Conservation (phyloP, 805 yeast genomes). For the Candida krabiensis region DNA sequence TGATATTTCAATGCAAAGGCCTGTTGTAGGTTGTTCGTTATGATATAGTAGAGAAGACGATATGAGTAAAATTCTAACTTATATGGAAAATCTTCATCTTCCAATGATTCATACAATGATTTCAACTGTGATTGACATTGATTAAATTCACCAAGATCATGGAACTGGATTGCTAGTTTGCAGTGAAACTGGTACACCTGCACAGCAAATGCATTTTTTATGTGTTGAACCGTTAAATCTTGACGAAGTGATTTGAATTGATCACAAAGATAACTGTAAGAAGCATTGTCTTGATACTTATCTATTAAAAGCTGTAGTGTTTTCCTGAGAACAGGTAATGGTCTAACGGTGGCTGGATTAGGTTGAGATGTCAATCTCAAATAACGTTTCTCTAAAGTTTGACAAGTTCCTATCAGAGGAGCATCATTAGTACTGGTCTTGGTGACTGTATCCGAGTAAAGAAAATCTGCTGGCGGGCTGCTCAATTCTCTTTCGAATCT, state of each 20-base stretch:
- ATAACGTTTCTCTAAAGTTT: conserved; percentile 71
- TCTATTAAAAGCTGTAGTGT: conserved; percentile 54
- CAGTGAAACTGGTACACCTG: conserved; percentile 84
- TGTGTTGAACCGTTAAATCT: conserved; percentile 89
- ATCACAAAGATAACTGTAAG: conserved; percentile 78
- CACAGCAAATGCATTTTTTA: conserved; percentile 74
- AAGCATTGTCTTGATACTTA: conserved; percentile 50
- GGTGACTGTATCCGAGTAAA: conserved; percentile 5
- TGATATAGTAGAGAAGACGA: conserved; percentile 68
- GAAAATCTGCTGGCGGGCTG: conserved; percentile 13
- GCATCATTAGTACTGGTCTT: conserved; percentile 8
- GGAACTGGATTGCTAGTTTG: conserved; percentile 76
- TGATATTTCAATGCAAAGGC: conserved; percentile 42
- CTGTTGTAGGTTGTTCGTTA: conserved; percentile 67
- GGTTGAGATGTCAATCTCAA: conserved; percentile 89
- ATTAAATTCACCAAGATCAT: conserved; percentile 91
- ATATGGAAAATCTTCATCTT: conserved; percentile 27
- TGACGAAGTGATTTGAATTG: conserved; percentile 92
- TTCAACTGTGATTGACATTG: conserved; percentile 87
- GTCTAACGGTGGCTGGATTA: conserved; percentile 80
- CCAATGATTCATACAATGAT: conserved; percentile 50
- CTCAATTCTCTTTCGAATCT: conserved; percentile 44
- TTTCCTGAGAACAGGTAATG: conserved; percentile 57
- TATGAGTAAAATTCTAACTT: conserved; percentile 70
- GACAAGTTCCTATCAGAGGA: conserved; percentile 60